Percentiles rank a stretch among this genome's conserved stretches.
These are phyloP conservation scores for Podospora pseudocomata DNA, from an alignment of 495 filamentous ascomycete genomes.

Conservation along the genomic window DNA sequence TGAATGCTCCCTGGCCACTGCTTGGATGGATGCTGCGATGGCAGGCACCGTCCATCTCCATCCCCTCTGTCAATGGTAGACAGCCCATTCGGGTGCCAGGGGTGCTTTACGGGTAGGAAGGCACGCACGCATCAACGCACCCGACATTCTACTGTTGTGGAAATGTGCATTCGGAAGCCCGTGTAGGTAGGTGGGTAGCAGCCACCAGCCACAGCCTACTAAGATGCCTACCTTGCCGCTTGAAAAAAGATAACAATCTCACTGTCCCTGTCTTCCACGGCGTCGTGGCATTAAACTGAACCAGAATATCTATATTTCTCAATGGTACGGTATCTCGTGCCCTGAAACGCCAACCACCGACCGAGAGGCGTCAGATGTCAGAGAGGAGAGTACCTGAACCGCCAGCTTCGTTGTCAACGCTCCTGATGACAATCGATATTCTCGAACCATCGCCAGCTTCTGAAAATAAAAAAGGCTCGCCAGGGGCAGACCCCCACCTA, in stretches of 20 bases:
- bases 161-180: neutral
- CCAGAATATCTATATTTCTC: neutral
- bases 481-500: neutral
- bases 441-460: neutral
- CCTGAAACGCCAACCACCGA: neutral
- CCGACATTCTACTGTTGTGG: neutral
- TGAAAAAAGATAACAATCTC: neutral
- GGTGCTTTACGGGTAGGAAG: neutral
- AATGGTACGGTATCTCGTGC: neutral
- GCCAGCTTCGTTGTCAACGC: neutral
- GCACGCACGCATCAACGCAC: neutral
- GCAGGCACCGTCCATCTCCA: neutral
- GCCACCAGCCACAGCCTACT: neutral
- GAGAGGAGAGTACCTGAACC: neutral
- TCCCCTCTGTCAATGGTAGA: neutral
- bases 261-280: neutral
- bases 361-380: neutral
- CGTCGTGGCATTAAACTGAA: neutral
- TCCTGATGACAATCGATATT: neutral
- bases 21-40: neutral
- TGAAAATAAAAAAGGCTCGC: neutral
- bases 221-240: neutral
- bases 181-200: neutral
- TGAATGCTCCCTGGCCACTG: neutral
- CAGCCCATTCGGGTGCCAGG: constrained; percentile 9